These are phyloP conservation scores for Hirschioporus abietinus DNA, from an alignment of 768 basidiomycete genomes.

Conservation along the genomic window DNA sequence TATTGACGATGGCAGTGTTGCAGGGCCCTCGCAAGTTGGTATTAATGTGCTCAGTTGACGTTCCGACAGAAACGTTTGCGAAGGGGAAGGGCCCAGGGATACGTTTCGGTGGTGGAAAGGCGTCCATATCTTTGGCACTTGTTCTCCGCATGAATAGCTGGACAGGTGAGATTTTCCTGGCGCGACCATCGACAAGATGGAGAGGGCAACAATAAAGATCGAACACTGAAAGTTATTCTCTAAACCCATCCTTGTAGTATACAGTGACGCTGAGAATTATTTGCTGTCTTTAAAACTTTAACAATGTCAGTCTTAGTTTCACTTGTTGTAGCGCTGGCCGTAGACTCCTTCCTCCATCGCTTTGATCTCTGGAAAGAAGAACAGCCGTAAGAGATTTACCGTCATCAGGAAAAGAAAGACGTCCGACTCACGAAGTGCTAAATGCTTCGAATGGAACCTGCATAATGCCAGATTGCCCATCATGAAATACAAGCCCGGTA, in stretches of 20 bases:
- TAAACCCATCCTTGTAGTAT: too few species aligned
- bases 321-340: constrained; percentile 20
- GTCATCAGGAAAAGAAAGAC: background rate
- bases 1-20: background rate
- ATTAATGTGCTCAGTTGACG: background rate
- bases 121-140: too few species aligned
- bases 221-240: constrained; percentile 20
- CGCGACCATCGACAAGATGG: too few species aligned
- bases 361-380: constrained; percentile 51
- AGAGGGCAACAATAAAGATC: too few species aligned
- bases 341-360: constrained; percentile 51
- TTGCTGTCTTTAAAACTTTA: too few species aligned
- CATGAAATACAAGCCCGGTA: constrained; percentile 8
- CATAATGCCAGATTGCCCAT: constrained; percentile 53
- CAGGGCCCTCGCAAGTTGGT: too few species aligned
- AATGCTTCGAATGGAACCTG: constrained; percentile 62
- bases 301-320: background rate
- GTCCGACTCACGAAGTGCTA: constrained; percentile 53
- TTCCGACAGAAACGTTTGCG: too few species aligned
- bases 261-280: too few species aligned
- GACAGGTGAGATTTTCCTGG: too few species aligned
- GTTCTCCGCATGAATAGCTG: too few species aligned
- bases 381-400: background rate
- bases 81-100: too few species aligned
- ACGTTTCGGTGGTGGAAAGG: too few species aligned